Conservation (phyloP, 129 eudicot genomes). For the Rutidosis leptorrhynchoides region DNA sequence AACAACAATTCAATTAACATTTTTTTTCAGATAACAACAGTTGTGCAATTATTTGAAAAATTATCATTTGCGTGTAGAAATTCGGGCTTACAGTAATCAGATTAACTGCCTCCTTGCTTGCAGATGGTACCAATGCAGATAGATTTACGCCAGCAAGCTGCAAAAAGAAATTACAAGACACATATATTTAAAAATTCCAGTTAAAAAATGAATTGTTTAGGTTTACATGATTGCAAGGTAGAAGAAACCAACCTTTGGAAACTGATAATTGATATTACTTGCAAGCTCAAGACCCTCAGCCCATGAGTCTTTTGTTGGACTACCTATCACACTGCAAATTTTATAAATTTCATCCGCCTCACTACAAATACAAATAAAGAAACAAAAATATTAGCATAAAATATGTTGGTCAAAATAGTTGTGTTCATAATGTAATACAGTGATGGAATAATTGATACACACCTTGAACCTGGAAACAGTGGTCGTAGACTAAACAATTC, state of each 20-base stretch:
- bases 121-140: slow-evolving; percentile 76
- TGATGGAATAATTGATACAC: background rate
- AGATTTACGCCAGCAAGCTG: slow-evolving; percentile 80
- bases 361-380: slow-evolving; percentile 42
- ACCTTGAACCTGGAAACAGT: slow-evolving; percentile 97
- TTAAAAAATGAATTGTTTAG: background rate
- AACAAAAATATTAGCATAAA: background rate
- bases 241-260: slow-evolving; percentile 58
- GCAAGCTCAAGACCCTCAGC: slow-evolving; percentile 76
- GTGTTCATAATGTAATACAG: background rate
- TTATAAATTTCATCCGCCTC: slow-evolving; percentile 94
- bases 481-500: slow-evolving; percentile 85
- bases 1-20: background rate
- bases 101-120: slow-evolving; percentile 76
- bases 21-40: background rate
- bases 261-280: slow-evolving; percentile 65
- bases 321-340: slow-evolving; percentile 87
- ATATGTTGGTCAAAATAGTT: background rate
- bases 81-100: slow-evolving; percentile 58
- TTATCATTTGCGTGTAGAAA: slow-evolving; percentile 3
- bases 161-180: slow-evolving; percentile 4
- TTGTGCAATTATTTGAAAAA: background rate
- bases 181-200: background rate
- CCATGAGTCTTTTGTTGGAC: slow-evolving; percentile 69
- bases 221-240: background rate